phyloP scores from a whole-genome alignment of 2,329 filamentous ascomycete genomes.

The Cadophora gregata region DNA sequence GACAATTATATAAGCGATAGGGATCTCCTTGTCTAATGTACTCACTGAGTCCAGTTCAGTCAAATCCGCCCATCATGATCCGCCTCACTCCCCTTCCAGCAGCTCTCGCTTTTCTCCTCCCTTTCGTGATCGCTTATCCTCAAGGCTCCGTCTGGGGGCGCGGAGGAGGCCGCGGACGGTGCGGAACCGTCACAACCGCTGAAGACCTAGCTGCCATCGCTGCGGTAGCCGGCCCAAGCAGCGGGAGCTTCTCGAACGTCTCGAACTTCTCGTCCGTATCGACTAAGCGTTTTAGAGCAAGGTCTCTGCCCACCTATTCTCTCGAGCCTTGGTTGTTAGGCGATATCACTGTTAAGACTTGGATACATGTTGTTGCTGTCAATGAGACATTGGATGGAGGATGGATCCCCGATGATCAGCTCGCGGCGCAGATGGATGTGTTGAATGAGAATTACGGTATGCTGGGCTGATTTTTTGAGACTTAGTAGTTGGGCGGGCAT shows the following conservation, averaged over 20 bases:
- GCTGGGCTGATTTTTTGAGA: background rate
- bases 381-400: conserved; percentile 34
- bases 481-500: too few relatives aligned
- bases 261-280: conserved; percentile 1
- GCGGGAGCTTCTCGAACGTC: conserved; percentile 5
- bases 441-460: conserved; percentile 31
- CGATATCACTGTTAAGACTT: conserved; percentile 40
- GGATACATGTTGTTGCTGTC: conserved; percentile 45
- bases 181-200: conserved; percentile 29
- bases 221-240: conserved; percentile 27
- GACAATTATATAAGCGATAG: background rate
- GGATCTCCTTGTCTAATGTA: background rate
- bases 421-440: conserved; percentile 37
- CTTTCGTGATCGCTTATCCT: conserved; percentile 28
- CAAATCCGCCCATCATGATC: conserved; percentile 15
- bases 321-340: conserved; percentile 17
- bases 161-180: conserved; percentile 24
- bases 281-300: conserved; percentile 9
- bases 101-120: conserved; percentile 26
- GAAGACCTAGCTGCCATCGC: conserved; percentile 32
- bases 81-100: conserved; percentile 32
- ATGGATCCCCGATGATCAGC: conserved; percentile 37
- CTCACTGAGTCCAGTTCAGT: background rate
- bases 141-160: conserved; percentile 19
- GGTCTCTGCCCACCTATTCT: conserved; percentile 21